Evolutionary conservation across 1,284 basidiomycete species (phyloP).

Genomic region (Somion occarium): DNA sequence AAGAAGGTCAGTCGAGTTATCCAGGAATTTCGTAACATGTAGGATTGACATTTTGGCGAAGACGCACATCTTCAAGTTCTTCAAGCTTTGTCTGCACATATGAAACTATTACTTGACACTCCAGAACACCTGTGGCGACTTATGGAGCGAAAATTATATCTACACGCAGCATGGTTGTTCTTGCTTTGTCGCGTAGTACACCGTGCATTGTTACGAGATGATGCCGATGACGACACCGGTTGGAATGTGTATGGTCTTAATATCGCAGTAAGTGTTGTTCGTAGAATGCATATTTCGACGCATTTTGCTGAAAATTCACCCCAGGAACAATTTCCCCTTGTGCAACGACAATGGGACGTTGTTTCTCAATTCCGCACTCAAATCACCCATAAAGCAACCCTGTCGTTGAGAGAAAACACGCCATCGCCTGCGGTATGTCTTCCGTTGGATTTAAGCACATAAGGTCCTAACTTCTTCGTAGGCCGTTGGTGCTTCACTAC

Average conservation of each 20-base stretch:
- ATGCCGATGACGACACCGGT: constrained; percentile 53
- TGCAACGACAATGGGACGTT: constrained; percentile 87
- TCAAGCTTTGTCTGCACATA: constrained; percentile 78
- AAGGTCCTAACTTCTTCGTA: constrained; percentile 26
- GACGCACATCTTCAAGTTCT: constrained; percentile 66
- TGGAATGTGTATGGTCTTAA: constrained; percentile 64
- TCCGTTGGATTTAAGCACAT: constrained; percentile 9
- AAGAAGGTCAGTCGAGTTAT: constrained; percentile 54
- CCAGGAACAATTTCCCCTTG: constrained; percentile 76
- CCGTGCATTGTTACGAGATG: constrained; percentile 54
- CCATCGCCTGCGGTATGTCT: constrained; percentile 42
- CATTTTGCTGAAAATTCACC: constrained; percentile 6
- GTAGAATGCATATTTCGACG: not conserved
- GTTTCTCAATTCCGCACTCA: constrained; percentile 80
- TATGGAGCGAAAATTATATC: constrained; percentile 72
- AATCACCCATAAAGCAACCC: constrained; percentile 77
- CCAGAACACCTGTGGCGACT: constrained; percentile 87
- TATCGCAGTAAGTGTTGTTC: constrained; percentile 43
- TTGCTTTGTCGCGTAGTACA: constrained; percentile 81
- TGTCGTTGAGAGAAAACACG: constrained; percentile 60
- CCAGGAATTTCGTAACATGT: constrained; percentile 13
- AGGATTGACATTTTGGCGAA: constrained; percentile 21
- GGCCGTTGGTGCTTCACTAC: constrained; percentile 70
- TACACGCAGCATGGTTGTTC: constrained; percentile 84
- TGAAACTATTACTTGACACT: constrained; percentile 83